These are phyloP conservation scores for Globisporangium uncinulatum DNA, from an alignment of 352 stramenopile species.

Conservation along the genomic window DNA sequence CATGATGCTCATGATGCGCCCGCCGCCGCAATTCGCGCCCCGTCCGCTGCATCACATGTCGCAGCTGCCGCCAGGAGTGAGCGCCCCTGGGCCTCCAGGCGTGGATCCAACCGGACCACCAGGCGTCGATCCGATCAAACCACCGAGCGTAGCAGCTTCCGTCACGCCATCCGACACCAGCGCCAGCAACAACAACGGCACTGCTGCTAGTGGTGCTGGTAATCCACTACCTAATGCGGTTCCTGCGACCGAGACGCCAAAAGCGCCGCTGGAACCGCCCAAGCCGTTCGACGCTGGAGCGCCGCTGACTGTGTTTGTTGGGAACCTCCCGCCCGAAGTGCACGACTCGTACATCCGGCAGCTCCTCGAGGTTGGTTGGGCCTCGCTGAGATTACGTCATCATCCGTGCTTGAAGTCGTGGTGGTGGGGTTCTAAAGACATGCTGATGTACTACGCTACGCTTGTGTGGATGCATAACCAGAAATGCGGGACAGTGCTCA, in stretches of 20 bases:
- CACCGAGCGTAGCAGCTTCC: not conserved
- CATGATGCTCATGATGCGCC: conserved; percentile 2
- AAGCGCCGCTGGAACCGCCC: not conserved
- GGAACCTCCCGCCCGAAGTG: conserved; percentile 43
- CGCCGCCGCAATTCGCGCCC: not conserved
- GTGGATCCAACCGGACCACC: not conserved
- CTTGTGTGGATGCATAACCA: conserved; percentile 2
- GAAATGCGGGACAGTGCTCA: conserved; percentile 35
- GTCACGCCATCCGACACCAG: not conserved
- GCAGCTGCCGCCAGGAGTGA: conserved; percentile 1
- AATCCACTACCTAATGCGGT: too few relatives aligned
- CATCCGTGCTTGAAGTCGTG: not conserved
- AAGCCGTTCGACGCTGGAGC: conserved; percentile 19
- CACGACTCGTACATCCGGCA: conserved; percentile 49
- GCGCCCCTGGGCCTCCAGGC: not conserved
- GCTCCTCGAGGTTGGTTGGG: conserved; percentile 28
- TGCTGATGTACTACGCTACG: not conserved
- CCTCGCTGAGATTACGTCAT: not conserved
- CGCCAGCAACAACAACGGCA: not conserved
- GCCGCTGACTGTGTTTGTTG: conserved; percentile 42
- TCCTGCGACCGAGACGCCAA: too few relatives aligned
- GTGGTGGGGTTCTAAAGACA: not conserved
- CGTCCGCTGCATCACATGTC: conserved; percentile 1
- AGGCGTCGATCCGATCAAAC: not conserved
- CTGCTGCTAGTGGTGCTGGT: not conserved